These are phyloP conservation scores for Podospora anserina DNA, from an alignment of 495 filamentous ascomycete species.

Conservation along the genomic window DNA sequence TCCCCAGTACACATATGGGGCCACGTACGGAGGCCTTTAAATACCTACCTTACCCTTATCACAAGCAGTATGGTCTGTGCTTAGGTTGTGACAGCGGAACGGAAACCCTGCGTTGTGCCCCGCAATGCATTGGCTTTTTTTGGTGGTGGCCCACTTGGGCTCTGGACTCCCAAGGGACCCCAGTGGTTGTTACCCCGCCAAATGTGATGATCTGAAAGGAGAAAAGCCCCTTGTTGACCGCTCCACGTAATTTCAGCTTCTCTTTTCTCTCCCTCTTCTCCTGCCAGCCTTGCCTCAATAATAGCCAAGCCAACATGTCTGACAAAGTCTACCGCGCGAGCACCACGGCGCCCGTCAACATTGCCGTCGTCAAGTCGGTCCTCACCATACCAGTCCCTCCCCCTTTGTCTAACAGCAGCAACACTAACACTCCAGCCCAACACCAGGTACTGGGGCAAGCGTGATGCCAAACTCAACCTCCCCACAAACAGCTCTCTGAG, in stretches of 20 bases:
- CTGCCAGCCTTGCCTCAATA: background rate
- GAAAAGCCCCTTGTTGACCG: constrained; percentile 7
- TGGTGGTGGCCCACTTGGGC: background rate
- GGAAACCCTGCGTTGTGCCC: background rate
- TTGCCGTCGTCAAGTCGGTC: constrained; percentile 92
- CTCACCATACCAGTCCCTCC: constrained; percentile 5
- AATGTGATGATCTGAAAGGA: constrained; percentile 5
- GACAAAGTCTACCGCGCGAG: constrained; percentile 75
- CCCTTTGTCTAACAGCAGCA: constrained; percentile 18
- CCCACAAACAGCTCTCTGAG: constrained; percentile 97
- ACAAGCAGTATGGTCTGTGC: no score
- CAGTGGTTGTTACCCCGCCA: background rate
- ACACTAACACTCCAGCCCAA: constrained; percentile 12
- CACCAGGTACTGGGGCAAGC: constrained; percentile 94
- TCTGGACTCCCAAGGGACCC: background rate
- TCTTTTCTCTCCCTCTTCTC: background rate
- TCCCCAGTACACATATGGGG: no score
- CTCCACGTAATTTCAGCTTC: background rate
- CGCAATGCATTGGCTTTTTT: background rate
- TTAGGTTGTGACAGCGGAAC: no score
- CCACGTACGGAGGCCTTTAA: no score
- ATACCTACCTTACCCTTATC: no score
- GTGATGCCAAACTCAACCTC: constrained; percentile 85
- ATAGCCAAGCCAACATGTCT: constrained; percentile 39
- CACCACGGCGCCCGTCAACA: constrained; percentile 97